These are phyloP conservation scores for Bondarzewia mesenterica DNA, from an alignment of 1,284 basidiomycete species.

Conservation along the genomic window DNA sequence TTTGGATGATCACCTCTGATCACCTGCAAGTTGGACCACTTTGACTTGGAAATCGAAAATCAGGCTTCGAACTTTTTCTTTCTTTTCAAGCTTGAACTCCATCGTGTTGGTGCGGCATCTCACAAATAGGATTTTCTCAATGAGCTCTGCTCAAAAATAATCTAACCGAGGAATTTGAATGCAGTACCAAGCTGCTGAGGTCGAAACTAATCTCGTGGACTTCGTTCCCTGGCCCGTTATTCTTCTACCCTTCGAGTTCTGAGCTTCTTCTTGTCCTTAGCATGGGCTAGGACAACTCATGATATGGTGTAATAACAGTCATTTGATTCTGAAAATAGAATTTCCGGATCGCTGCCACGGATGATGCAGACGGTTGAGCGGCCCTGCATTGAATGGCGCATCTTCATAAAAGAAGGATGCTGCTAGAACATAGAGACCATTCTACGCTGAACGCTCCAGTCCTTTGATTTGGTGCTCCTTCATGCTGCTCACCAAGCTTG, in stretches of 20 bases:
- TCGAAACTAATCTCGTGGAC: background rate
- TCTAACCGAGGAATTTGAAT: too few species aligned
- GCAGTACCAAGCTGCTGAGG: too few species aligned
- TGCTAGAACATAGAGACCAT: background rate
- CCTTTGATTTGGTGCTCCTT: too few species aligned
- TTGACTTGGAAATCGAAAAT: too few species aligned
- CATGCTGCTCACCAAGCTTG: background rate
- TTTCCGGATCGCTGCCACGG: background rate
- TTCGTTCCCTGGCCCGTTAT: background rate
- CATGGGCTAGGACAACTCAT: background rate
- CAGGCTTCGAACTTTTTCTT: too few species aligned
- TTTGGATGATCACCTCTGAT: too few species aligned
- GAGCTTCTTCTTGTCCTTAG: background rate
- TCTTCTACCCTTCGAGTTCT: background rate
- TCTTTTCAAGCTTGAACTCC: too few species aligned
- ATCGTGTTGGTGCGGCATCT: too few species aligned
- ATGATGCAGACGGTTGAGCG: background rate
- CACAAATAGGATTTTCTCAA: too few species aligned
- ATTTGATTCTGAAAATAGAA: background rate
- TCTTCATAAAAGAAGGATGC: background rate
- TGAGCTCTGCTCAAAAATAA: too few species aligned
- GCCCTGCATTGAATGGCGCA: background rate
- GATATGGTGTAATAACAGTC: background rate
- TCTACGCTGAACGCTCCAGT: background rate
- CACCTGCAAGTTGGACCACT: too few species aligned